Evolutionary conservation across 2,329 filamentous ascomycete genomes (phyloP), one percentile per base, ranked within the genome.

Genomic region (Oidium heveae): DNA sequence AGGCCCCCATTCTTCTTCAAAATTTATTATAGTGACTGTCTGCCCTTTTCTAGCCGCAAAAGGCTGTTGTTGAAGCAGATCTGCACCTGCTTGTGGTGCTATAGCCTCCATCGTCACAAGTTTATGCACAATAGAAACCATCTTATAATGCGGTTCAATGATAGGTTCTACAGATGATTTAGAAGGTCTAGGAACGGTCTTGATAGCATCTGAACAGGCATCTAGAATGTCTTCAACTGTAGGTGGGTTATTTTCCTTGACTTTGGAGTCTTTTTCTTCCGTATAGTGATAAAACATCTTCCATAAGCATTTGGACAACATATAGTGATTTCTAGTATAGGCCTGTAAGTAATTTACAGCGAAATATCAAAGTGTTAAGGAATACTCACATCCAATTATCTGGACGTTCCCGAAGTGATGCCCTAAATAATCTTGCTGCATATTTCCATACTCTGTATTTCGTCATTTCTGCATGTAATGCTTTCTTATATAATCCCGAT

Each of bases 101-200:
- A 61, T 53, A 44, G 51, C 55, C 16, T 58, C 44, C 16, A 55
- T 43, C 13, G 69, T 67, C 13, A 82, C 75, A 43, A 84, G 69
- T 64, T 85, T 85, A 64, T 84, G 76, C 8, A 80, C 70, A 28
- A 82, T 68, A 13, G 78, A 77, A 39, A 82, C 72, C 16, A 85
- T 71, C 64, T 84, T 84, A 66, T 82, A 84, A 62, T 85, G 81
- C 6, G 82, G 82, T 62, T 85, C 82, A 16, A 86, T 72, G 24
- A 82, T 74, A 0, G 79, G 79, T 58, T 85, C 80, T 56, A 71
- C 66, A 58, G 75, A 72, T 16, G 70, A 72, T 60, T 82, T 75
- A 60, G 72, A 73, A 57, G 75, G 75, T 57, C 75, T 72, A 1
- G 80, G 80, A 24, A 82, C 66, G 9, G 71, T 71, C 55, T 79